Conservation (phyloP, 768 basidiomycete species). For the Ephemerocybe angulata region DNA sequence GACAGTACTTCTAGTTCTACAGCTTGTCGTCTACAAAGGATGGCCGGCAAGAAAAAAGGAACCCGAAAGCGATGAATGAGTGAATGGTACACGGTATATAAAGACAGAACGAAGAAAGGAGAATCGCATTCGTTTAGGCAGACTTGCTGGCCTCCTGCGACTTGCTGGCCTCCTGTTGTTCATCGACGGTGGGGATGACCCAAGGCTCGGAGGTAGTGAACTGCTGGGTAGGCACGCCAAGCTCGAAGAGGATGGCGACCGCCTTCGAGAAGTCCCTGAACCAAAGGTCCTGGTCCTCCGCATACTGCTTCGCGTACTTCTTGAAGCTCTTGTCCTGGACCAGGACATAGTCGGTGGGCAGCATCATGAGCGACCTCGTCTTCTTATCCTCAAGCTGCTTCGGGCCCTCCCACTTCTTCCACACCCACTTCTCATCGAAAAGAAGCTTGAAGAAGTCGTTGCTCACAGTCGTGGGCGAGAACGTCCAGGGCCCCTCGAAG, state of each 20-base stretch:
- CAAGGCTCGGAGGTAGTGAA: constrained; percentile 72
- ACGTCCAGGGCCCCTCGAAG: constrained; percentile 92
- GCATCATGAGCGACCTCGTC: constrained; percentile 90
- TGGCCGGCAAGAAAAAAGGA: background rate
- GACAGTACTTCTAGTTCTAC: background rate
- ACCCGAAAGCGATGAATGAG: background rate
- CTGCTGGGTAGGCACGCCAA: constrained; percentile 85
- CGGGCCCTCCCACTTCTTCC: constrained; percentile 93
- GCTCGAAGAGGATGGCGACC: constrained; percentile 80
- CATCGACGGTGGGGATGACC: constrained; percentile 58
- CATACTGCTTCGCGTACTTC: constrained; percentile 84
- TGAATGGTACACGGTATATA: no score
- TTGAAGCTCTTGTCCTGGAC: constrained; percentile 90
- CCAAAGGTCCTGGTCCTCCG: constrained; percentile 79
- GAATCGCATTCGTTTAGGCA: background rate
- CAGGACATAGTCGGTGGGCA: constrained; percentile 89
- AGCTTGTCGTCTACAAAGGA: no score
- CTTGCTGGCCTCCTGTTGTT: constrained; percentile 30
- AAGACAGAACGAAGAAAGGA: no score
- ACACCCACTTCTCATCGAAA: constrained; percentile 82
- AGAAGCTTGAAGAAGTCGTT: constrained; percentile 88
- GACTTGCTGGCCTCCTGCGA: constrained; percentile 24
- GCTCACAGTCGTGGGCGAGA: constrained; percentile 84
- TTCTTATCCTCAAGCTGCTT: constrained; percentile 94
- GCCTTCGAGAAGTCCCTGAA: constrained; percentile 91